These are phyloP conservation scores for Dactylellina cionopaga DNA, from an alignment of 2,329 filamentous ascomycete genomes.

Conservation along the genomic window DNA sequence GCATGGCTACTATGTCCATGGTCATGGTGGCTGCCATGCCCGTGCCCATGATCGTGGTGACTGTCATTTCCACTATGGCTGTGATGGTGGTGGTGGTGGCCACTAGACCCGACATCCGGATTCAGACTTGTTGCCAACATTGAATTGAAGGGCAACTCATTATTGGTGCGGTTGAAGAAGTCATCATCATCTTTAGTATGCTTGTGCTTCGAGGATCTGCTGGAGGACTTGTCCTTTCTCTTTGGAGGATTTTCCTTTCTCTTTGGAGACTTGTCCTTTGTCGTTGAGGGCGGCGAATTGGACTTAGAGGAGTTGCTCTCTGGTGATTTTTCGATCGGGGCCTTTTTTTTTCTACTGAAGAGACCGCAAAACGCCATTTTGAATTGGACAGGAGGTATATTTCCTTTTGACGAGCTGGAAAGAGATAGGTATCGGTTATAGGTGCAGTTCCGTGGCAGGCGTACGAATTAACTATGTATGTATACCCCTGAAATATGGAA, in stretches of 20 bases:
- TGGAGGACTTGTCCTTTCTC: not conserved
- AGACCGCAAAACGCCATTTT: constrained; percentile 33
- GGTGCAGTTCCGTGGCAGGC: too few relatives aligned
- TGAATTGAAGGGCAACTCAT: constrained; percentile 5
- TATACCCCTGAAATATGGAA: too few relatives aligned
- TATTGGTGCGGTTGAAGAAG: not conserved
- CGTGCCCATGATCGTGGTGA: not conserved
- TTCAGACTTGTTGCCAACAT: constrained; percentile 21
- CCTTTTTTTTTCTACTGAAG: constrained; percentile 24
- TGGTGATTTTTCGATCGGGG: not conserved
- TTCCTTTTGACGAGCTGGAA: not conserved
- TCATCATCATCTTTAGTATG: not conserved
- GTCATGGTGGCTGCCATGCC: not conserved
- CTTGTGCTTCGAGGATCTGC: not conserved
- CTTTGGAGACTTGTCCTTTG: not conserved
- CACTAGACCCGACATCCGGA: constrained; percentile 2
- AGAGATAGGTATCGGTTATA: too few relatives aligned
- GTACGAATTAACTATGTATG: too few relatives aligned
- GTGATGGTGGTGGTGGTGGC: not conserved
- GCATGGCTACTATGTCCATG: not conserved
- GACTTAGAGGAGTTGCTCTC: not conserved
- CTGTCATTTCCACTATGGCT: not conserved
- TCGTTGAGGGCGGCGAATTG: not conserved
- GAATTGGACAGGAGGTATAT: constrained; percentile 3
- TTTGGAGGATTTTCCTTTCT: not conserved